Conservation (phyloP, 2,329 filamentous ascomycete genomes). For the Ophiostoma tasmaniense region DNA sequence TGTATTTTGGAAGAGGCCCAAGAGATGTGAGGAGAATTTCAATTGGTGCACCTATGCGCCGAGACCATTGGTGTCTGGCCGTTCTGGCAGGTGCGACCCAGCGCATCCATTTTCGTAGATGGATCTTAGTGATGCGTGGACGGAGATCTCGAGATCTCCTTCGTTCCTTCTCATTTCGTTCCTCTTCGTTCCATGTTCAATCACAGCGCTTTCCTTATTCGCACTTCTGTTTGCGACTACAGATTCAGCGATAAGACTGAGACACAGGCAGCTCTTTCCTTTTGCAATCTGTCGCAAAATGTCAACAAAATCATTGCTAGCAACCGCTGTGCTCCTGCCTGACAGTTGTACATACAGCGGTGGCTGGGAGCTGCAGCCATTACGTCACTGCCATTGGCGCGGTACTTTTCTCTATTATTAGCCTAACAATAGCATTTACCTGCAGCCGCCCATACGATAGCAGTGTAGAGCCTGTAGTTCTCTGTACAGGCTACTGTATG, state of each 20-base stretch:
- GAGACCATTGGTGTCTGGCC: background rate
- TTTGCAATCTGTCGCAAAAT: background rate
- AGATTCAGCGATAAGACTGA: background rate
- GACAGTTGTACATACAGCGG: background rate
- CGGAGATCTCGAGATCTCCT: background rate
- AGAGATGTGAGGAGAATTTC: background rate
- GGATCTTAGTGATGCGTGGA: background rate
- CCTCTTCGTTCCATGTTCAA: background rate
- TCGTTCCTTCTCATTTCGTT: background rate
- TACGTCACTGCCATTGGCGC: conserved; percentile 15
- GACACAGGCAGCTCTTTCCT: background rate
- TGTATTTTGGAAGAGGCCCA: background rate
- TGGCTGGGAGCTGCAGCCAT: conserved; percentile 8
- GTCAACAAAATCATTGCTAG: background rate
- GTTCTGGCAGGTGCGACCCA: conserved; percentile 5
- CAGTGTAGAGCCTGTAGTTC: background rate
- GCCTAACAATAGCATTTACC: background rate
- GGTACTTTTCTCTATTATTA: background rate
- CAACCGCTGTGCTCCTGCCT: background rate
- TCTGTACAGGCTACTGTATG: background rate
- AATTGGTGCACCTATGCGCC: background rate
- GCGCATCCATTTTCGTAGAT: background rate
- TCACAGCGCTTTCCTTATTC: background rate
- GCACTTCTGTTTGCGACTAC: background rate
- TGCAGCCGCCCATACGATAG: background rate